Evolutionary conservation across 805 yeast species (phyloP).

Genomic region (Clavispora asparagi): DNA sequence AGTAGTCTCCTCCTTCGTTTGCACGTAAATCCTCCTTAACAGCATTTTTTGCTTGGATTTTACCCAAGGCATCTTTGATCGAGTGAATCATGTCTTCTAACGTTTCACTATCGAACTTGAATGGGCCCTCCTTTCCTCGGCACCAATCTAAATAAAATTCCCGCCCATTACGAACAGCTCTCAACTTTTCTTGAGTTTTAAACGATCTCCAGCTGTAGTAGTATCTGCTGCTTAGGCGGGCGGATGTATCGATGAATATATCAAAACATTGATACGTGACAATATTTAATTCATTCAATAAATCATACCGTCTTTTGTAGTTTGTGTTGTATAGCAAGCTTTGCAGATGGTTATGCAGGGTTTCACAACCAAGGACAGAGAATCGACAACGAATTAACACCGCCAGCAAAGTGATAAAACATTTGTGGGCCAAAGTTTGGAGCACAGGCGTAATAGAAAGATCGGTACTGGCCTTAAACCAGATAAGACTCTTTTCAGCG

Average conservation of each 20-base stretch:
- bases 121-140: conserved; percentile 12
- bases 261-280: conserved; percentile 10
- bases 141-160: conserved; percentile 12
- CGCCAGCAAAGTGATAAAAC: conserved; percentile 11
- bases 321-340: conserved; percentile 2
- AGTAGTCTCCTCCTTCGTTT: not conserved
- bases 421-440: conserved; percentile 13
- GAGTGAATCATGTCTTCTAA: not conserved
- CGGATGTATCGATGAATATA: conserved; percentile 6
- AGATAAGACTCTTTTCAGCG: conserved; percentile 5
- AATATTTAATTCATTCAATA: conserved; percentile 8
- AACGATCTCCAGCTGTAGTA: conserved; percentile 17
- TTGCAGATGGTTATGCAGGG: conserved; percentile 6
- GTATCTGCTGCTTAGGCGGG: conserved; percentile 12
- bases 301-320: conserved; percentile 9
- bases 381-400: conserved; percentile 10
- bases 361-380: conserved; percentile 5
- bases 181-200: conserved; percentile 12
- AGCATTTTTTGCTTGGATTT: not conserved
- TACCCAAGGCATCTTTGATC: not conserved
- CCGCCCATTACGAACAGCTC: conserved; percentile 7
- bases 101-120: conserved; percentile 9
- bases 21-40: not conserved
- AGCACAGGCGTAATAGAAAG: conserved; percentile 13
- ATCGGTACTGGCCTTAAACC: conserved; percentile 10